These are phyloP conservation scores for sorghum (Sorghum bicolor) DNA, from an alignment of 176 grass and related monocot genomes.

Conservation along the genomic window DNA sequence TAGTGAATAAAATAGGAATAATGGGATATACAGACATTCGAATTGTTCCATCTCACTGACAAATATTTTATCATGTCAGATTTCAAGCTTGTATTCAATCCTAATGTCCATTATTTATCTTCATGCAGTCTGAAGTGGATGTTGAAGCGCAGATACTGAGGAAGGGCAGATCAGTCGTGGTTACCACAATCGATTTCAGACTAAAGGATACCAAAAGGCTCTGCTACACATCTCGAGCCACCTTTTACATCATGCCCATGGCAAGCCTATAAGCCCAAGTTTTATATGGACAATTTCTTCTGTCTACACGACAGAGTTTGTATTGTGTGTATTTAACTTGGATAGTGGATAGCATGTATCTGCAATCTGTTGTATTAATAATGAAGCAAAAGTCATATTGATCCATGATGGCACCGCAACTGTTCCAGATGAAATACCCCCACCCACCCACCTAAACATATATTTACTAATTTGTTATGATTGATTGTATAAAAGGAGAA, in stretches of 20 bases:
- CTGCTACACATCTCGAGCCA: conserved; percentile 47
- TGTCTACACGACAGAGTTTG: not conserved
- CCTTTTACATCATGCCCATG: conserved; percentile 39
- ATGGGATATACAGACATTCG: not conserved
- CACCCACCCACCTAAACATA: no score
- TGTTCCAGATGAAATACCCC: not conserved
- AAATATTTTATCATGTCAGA: not conserved
- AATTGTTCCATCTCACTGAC: not conserved
- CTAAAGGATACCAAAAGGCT: conserved; percentile 44
- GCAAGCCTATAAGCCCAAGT: conserved; percentile 24
- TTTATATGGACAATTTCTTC: not conserved
- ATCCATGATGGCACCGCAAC: not conserved
- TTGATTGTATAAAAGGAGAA: not conserved
- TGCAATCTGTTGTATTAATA: not conserved
- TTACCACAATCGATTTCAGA: conserved; percentile 38
- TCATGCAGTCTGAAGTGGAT: conserved; percentile 45
- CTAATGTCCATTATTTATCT: not conserved
- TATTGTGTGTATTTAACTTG: not conserved
- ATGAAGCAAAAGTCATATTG: not conserved
- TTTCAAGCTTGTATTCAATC: not conserved
- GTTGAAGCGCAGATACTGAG: conserved; percentile 38
- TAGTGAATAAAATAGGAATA: not conserved
- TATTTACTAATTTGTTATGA: not conserved
- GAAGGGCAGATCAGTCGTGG: conserved; percentile 44
- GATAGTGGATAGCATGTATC: not conserved